Evolutionary conservation across 2,329 filamentous ascomycete species (phyloP), one percentile per base, ranked within the genome.

Genomic region (Hypoxylon sp.): DNA sequence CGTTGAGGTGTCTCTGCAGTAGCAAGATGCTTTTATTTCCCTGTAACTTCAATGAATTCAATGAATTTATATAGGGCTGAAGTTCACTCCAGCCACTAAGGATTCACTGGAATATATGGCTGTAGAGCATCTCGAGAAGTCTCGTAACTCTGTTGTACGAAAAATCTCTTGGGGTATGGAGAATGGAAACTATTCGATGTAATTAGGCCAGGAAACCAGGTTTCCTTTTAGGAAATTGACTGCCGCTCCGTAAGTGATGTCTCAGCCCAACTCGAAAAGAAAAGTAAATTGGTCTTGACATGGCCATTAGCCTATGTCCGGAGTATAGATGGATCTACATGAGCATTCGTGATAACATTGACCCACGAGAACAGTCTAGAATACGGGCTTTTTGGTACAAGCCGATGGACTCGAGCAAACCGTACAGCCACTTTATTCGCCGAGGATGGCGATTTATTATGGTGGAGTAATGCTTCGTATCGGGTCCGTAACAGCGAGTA

Each of bases 51-150:
- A 42, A 44, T 9, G 52, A 19, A 14, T 26, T 17, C 24, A 10
- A 19, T 19, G 6, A n/a, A 37, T 13, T n/a, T 35, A 13, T 29
- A 26, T n/a, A 24, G 58, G 53, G 60, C 46, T 63, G 47, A 47
- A 42, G 14, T 42, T 42, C 14, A n/a, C 37, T 17, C 14, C 5
- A 1, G 9, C 17, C 14, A 17, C 13, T 8, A 42, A 26, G 19
- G 19, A 22, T 22, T 22, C 19, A 22, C 19, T 22, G 19, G 19
- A 22, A 29, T 31, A 8, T n/a, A 26, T 37, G 24, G 33, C 19
- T 42, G 11, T 9, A 37, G 24, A 19, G 31, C 11, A 31, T 22
- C n/a, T 3, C 8, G n/a, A 19, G 19, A 29, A 26, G 13, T 24
- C 17, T 26, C 33, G 51, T 5, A 17, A 5, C 17, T 2, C 37